Base-by-base conservation (phyloP, 169 alveolate genomes). In the Plasmodium vivax region DNA sequence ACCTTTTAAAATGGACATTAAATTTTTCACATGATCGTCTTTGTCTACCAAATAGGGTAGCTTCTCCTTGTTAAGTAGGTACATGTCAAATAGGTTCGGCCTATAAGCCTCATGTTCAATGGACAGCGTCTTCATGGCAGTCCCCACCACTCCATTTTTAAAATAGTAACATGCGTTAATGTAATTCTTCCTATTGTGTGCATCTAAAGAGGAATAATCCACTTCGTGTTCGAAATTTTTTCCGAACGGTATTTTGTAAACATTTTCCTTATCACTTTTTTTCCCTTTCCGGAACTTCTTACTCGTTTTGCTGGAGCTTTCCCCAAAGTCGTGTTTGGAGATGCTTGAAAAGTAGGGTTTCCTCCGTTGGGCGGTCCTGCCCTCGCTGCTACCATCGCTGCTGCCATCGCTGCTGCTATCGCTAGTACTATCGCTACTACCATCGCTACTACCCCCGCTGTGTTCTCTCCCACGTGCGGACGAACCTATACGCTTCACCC, bases 61-160 rank as follows among this genome's bases (percentile, higher is more conserved):
- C 43, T 85, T 45, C 8, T 45, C 68, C 80, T 85, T 85, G 68
- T 75, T 19, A 47, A 85, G 85, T 51, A 56, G 45, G 54, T 74
- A 85, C 58, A 85, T 85, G 62, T 85, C 93, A 85, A 74, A 85
- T 47, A 85, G 41, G 23, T 85, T 38, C 34, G 82, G 73, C 80
- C 93, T 85, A 75, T 74, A 74, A 75, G 32, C 30, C 43, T 85
- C 93, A 75, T 27, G 75, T 85, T 85, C 93, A 54, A 85, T 85
- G 5, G 93, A 85, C 27, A 85, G 80, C 30, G 47, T 51, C 80
- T 85, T 85, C 85, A 74, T 85, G 23, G 30, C 23, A 75, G 93
- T 85, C 58, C 93, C 93, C 16, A 85, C 43, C 16, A 85, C n/a
- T 47, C 82, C 72, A 27, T 75, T 19, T 85, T 85, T 85, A 30